These are phyloP conservation scores for Trichoderma hamatum DNA, from an alignment of 2,329 filamentous ascomycete genomes.

Conservation along the genomic window DNA sequence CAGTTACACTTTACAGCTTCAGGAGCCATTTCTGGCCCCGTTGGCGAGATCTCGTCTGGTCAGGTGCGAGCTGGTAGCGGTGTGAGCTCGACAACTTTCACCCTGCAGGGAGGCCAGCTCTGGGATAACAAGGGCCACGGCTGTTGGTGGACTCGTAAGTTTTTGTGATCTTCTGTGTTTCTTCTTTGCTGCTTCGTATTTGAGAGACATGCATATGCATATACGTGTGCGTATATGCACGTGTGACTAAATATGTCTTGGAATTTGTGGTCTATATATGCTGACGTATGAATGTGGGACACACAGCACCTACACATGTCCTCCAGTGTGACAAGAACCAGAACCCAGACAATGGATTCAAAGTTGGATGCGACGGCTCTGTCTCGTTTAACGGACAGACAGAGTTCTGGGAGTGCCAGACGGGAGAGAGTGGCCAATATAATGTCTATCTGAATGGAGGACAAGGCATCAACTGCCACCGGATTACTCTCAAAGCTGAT, in stretches of 20 bases:
- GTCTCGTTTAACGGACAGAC: constrained; percentile 55
- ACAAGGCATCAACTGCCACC: constrained; percentile 48
- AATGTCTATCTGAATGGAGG: constrained; percentile 56
- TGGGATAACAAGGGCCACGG: constrained; percentile 60
- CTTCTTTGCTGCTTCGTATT: background rate
- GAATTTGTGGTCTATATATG: constrained; percentile 1
- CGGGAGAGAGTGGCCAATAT: constrained; percentile 53
- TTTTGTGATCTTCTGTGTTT: constrained; percentile 30
- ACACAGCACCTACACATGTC: constrained; percentile 58
- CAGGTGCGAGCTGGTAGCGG: constrained; percentile 56
- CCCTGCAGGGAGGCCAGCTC: constrained; percentile 57
- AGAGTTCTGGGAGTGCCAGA: constrained; percentile 64
- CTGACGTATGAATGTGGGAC: constrained; percentile 19
- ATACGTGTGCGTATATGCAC: background rate
- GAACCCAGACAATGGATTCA: constrained; percentile 57
- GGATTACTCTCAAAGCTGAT: constrained; percentile 50
- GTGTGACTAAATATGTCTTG: constrained; percentile 9
- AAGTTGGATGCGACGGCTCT: constrained; percentile 54
- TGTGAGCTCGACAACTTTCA: constrained; percentile 54
- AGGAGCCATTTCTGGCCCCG: constrained; percentile 52
- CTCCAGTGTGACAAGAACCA: constrained; percentile 64
- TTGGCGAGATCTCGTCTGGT: constrained; percentile 64
- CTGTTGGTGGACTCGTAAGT: constrained; percentile 64
- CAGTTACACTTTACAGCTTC: constrained; percentile 55
- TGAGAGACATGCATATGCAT: background rate